Base-by-base conservation (phyloP, 495 filamentous ascomycete species). In the Neurospora sp. region DNA sequence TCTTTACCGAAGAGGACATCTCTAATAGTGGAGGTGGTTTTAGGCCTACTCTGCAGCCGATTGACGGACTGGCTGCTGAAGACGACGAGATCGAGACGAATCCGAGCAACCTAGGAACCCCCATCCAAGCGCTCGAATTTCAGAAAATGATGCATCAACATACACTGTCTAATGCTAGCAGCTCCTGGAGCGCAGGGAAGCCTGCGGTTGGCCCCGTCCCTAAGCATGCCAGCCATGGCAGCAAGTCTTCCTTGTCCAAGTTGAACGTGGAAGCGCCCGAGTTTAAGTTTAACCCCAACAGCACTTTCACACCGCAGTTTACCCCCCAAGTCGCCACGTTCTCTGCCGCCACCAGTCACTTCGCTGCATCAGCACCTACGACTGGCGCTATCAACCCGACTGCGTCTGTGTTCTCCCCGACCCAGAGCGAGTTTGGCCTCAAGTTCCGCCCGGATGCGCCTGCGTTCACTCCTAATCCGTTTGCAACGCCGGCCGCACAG, bases 191-290 rank as follows among this genome's bases (percentile, higher is more conserved):
- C 40, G 78, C 81, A 9, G 82, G 80, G 72, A 82, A 82, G 53
- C 69, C 77, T 39, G 76, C 71, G 8, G 72, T 71, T 69, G 79
- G 76, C 2, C 73, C 75, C 65, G 53, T 35, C 27, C 53, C 53
- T 2, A 65, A 65, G 53, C 53, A 65, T 65, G 53, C 53, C 53
- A 86, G 82, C 74, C 91, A 92, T 77, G 84, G 81, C 44, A 88
- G 90, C 72, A 91, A 90, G 78, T 81, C 89, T 38, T 94, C 91
- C 3, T 83, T 88, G 22, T 94, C 93, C 0, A 93, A 89, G 72
- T 84, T 97, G 68, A 98, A 99, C 74, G 93, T 94, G 46, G 90
- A 89, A 71, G 95, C 96, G 0, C 91, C 92, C 69, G 93, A 94
- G 76, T 98, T 98, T 80, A 93, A 89, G 74, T 91, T 92, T 79